These are phyloP conservation scores for Aspergillus cristatus DNA, from an alignment of 495 filamentous ascomycete genomes.

Conservation along the genomic window DNA sequence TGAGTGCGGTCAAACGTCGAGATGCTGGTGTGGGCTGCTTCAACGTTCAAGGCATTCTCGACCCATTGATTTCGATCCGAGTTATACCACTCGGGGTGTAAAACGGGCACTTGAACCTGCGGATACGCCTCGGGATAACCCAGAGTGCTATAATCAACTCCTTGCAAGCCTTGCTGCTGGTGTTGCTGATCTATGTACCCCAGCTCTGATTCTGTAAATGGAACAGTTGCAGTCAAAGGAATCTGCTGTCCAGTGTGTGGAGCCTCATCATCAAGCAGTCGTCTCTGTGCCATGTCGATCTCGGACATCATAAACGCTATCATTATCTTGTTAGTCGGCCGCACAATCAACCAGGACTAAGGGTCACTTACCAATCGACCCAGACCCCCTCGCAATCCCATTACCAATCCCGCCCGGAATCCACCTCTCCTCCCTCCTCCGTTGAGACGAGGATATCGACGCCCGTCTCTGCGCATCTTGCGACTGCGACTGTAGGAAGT, in stretches of 20 bases:
- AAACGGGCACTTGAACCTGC: too few relatives aligned
- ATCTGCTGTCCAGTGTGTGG: conserved; percentile 6
- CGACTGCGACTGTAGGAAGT: conserved; percentile 19
- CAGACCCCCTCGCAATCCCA: conserved; percentile 15
- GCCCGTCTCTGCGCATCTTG: conserved; percentile 8
- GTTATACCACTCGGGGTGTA: too few relatives aligned
- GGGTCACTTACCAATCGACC: conserved; percentile 32
- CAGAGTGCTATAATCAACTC: too few relatives aligned
- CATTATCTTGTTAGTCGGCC: too few relatives aligned
- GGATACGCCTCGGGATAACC: too few relatives aligned
- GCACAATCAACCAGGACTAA: too few relatives aligned
- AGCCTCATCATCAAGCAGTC: conserved; percentile 25
- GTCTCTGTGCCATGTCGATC: conserved; percentile 28
- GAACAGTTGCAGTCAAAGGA: neutral
- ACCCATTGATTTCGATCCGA: too few relatives aligned
- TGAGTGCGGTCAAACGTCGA: conserved; percentile 6
- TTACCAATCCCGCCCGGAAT: conserved; percentile 16
- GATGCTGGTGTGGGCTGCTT: neutral
- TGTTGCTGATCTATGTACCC: too few relatives aligned
- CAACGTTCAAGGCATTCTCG: too few relatives aligned
- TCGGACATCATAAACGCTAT: conserved; percentile 34
- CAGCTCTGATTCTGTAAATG: too few relatives aligned
- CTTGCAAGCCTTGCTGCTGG: too few relatives aligned
- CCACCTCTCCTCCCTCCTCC: conserved; percentile 31
- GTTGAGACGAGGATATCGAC: conserved; percentile 23